Evolutionary conservation across 768 basidiomycete species (phyloP), one percentile per base, ranked within the genome.

Genomic region (Boletellus ananas): DNA sequence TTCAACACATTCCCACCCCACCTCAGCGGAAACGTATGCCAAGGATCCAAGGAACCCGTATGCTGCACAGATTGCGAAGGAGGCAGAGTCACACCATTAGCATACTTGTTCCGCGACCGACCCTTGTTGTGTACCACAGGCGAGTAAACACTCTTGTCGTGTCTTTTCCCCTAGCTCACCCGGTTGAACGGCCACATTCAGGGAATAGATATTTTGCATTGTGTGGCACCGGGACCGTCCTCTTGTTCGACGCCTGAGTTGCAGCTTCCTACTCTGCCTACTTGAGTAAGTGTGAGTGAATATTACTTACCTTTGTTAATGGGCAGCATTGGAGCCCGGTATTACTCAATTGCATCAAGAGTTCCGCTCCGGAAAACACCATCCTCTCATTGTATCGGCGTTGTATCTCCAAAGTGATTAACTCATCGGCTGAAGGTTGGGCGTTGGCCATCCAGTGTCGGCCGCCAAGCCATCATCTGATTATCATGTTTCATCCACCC

Each of bases 41-140:
- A 84, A 81, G 59, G 86, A 91, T 66, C 80, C 89, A 31, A 81
- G 81, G 64, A 92, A 92, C 77, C 90, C 89, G 34, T 88, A 90
- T 69, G 85, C 84, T 10, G 82, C 81, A 20, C 79, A 85, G 62
- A 80, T 90, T 49, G 86, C 90, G 47, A 81, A 79, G 65, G 79
- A 86, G 65, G 55, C 58, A 2, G 72, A 85, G 64, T 61, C 60
- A n/a, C 74, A 74, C 43, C 73, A 75, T 34, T 73, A 65, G 57
- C 35, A 40, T 38, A 9, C 34, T 27, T 5, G 31, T 31, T 16
- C 17, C 9, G 18, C 21, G 18, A 35, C 31, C 18, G 14, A 20
- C 23, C 12, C 35, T 51, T 11, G 10, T 40, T 51, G 40, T 34
- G 54, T 44, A 40, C 17, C 33, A 40, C 41, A 49, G 54, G 58